A percentile compares a stretch with the other conserved stretches of the same genome.
These are phyloP conservation scores for Lasiosphaeris hirsuta DNA, from an alignment of 495 filamentous ascomycete genomes.

Conservation along the genomic window DNA sequence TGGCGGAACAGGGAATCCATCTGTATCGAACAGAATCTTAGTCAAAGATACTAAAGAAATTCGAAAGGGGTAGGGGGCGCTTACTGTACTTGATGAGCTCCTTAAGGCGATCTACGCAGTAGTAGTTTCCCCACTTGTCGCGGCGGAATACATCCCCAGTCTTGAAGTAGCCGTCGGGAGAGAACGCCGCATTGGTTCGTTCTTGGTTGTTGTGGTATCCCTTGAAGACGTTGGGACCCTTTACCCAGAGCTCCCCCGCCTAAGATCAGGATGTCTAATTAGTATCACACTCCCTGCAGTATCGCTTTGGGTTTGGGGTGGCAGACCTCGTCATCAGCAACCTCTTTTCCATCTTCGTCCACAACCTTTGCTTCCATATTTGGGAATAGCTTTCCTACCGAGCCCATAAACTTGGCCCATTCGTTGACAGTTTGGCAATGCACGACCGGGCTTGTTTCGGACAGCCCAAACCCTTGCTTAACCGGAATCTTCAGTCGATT, in stretches of 20 bases:
- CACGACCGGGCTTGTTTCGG: constrained; percentile 53
- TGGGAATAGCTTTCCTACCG: constrained; percentile 75
- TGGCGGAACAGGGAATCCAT: constrained; percentile 84
- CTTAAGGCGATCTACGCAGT: constrained; percentile 80
- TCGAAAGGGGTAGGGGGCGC: constrained; percentile 2
- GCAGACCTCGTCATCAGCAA: constrained; percentile 45
- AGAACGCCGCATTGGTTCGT: constrained; percentile 62
- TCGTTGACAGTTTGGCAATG: constrained; percentile 64
- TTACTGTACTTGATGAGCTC: constrained; percentile 84
- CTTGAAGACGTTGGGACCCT: constrained; percentile 73
- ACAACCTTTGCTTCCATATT: constrained; percentile 85
- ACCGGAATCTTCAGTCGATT: constrained; percentile 66
- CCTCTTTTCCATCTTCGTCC: constrained; percentile 56
- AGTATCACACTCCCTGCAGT: too few species aligned
- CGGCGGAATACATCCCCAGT: constrained; percentile 71
- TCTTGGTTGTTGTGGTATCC: constrained; percentile 71
- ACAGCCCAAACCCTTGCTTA: constrained; percentile 60
- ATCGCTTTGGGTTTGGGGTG: not conserved
- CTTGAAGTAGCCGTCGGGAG: constrained; percentile 73
- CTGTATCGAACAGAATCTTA: constrained; percentile 17
- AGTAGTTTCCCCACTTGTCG: constrained; percentile 53
- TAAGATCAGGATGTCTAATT: constrained; percentile 22
- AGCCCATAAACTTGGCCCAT: constrained; percentile 75
- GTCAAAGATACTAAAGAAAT: not conserved
- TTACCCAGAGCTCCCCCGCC: constrained; percentile 71